Evolutionary conservation across 768 basidiomycete genomes (phyloP).

Genomic region (Pisolithus sp.): DNA sequence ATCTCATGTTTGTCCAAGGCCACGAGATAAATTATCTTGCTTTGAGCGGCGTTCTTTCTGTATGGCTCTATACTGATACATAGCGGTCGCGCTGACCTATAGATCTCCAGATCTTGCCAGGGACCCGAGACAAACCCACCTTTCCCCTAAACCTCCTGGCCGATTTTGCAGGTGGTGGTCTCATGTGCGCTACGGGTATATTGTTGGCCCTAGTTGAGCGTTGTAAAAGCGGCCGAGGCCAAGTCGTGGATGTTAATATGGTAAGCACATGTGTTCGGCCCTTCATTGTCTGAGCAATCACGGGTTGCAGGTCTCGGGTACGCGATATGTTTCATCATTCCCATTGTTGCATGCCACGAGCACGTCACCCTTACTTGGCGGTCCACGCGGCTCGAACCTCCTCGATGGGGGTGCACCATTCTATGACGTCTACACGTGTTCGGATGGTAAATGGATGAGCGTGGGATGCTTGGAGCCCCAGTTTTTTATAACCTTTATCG

Average conservation of each 20-base stretch:
- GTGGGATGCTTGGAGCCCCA: slow-evolving; percentile 71
- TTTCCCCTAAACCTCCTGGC: slow-evolving; percentile 75
- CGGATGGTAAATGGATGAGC: slow-evolving; percentile 69
- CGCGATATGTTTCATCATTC: slow-evolving; percentile 71
- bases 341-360: slow-evolving; percentile 46
- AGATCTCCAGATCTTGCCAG: slow-evolving; percentile 56
- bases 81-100: neutral
- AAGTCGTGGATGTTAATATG: slow-evolving; percentile 75
- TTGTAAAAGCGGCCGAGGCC: slow-evolving; percentile 56
- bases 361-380: slow-evolving; percentile 32
- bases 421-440: slow-evolving; percentile 68
- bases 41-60: slow-evolving; percentile 67
- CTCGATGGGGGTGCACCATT: slow-evolving; percentile 78
- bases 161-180: slow-evolving; percentile 79
- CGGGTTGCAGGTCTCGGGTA: slow-evolving; percentile 59
- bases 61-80: slow-evolving; percentile 19
- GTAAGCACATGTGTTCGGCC: slow-evolving; percentile 29
- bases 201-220: slow-evolving; percentile 71
- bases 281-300: neutral
- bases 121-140: slow-evolving; percentile 51
- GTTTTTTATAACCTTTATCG: slow-evolving; percentile 61
- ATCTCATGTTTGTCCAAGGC: slow-evolving; percentile 33
- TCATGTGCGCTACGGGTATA: slow-evolving; percentile 66
- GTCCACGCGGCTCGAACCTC: slow-evolving; percentile 47
- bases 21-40: slow-evolving; percentile 86